Conservation (phyloP, 768 basidiomycete species). For the Lyophyllum decastes region DNA sequence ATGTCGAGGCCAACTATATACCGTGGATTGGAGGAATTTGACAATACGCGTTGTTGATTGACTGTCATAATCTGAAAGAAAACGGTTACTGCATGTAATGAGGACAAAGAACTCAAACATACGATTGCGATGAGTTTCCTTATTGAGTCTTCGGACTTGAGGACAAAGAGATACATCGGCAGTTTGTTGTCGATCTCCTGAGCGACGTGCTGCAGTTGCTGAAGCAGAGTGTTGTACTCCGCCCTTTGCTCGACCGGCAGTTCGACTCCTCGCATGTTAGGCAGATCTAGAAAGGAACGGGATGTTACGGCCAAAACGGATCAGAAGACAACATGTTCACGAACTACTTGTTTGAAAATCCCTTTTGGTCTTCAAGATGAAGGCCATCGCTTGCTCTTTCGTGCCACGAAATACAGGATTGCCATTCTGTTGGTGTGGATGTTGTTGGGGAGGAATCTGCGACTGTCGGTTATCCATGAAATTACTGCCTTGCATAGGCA, state of each 20-base stretch:
- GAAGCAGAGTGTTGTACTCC: constrained; percentile 53
- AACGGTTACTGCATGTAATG: background rate
- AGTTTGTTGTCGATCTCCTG: constrained; percentile 54
- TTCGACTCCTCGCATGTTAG: constrained; percentile 33
- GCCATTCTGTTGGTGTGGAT: constrained; percentile 12
- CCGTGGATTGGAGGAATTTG: constrained; percentile 39
- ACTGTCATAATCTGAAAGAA: constrained; percentile 43
- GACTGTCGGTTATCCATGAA: constrained; percentile 21
- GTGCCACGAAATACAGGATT: background rate
- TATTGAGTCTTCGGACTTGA: constrained; percentile 49
- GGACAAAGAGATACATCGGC: constrained; percentile 42
- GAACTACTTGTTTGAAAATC: constrained; percentile 7
- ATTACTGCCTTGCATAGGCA: constrained; percentile 14
- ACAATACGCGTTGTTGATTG: constrained; percentile 41
- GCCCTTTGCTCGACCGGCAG: constrained; percentile 54
- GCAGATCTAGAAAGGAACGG: constrained; percentile 30
- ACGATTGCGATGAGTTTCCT: constrained; percentile 58
- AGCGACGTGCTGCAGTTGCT: constrained; percentile 45
- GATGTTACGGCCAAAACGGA: background rate
- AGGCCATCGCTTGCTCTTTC: constrained; percentile 1
- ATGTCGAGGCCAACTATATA: constrained; percentile 38
- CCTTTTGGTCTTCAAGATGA: constrained; percentile 10
- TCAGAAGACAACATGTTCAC: background rate
- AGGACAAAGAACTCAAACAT: constrained; percentile 24
- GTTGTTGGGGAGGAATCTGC: constrained; percentile 19